Conservation (phyloP, 2,329 filamentous ascomycete species). For the Aspergillus sp. region DNA sequence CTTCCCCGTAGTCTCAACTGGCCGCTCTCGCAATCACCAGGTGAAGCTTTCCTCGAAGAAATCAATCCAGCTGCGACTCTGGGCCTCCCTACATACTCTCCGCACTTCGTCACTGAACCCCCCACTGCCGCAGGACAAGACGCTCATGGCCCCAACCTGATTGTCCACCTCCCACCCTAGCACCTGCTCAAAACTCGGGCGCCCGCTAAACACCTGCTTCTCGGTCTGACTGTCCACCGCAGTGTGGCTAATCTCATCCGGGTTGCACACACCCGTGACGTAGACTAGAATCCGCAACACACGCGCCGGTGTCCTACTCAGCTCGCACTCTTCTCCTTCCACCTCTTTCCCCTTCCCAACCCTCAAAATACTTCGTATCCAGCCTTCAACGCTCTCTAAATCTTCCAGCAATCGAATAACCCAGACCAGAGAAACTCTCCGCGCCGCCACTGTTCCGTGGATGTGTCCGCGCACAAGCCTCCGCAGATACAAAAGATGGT, state of each 20-base stretch:
- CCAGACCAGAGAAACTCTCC: constrained; percentile 82
- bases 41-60: neutral
- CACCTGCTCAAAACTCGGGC: constrained; percentile 75
- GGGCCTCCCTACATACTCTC: constrained; percentile 55
- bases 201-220: constrained; percentile 82
- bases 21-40: neutral
- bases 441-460: constrained; percentile 71
- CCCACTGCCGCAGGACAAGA: constrained; percentile 75
- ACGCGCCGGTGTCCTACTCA: constrained; percentile 53
- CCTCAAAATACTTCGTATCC: constrained; percentile 69
- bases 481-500: constrained; percentile 83
- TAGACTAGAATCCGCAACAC: constrained; percentile 83
- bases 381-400: constrained; percentile 87
- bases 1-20: neutral
- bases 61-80: neutral
- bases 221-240: constrained; percentile 30
- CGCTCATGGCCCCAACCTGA: constrained; percentile 81
- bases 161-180: constrained; percentile 75
- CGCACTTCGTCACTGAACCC: constrained; percentile 73
- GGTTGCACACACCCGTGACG: constrained; percentile 69
- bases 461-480: constrained; percentile 69
- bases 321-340: neutral
- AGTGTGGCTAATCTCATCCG: constrained; percentile 39
- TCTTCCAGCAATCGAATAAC: constrained; percentile 83
- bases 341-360: constrained; percentile 56